These are phyloP conservation scores for Leccinum subatratum DNA, from an alignment of 1,284 basidiomycete species.

Conservation along the genomic window DNA sequence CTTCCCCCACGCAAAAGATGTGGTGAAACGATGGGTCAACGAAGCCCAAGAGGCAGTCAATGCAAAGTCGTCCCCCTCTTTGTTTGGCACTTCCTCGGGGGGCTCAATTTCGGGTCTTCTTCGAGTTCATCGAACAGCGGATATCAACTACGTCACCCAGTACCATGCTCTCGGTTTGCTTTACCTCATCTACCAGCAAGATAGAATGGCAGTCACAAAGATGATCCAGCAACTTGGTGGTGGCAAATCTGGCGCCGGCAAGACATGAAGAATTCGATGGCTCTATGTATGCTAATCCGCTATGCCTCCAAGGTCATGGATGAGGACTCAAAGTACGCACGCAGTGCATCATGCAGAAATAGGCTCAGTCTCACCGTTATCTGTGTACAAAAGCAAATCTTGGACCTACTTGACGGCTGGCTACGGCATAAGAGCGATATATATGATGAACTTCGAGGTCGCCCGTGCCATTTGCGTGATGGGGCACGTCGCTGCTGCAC, in stretches of 20 bases:
- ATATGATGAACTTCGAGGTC: slow-evolving; percentile 99
- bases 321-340: slow-evolving; percentile 90
- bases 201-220: slow-evolving; percentile 98
- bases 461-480: slow-evolving; percentile 97
- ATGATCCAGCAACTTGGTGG: slow-evolving; percentile 98
- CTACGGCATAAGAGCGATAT: slow-evolving; percentile 99
- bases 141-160: slow-evolving; percentile 88
- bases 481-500: slow-evolving; percentile 73
- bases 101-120: slow-evolving; percentile 63
- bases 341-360: slow-evolving; percentile 30
- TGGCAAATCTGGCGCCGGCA: slow-evolving; percentile 77
- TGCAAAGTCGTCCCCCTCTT: slow-evolving; percentile 73
- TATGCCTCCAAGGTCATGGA: slow-evolving; percentile 98
- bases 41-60: slow-evolving; percentile 97
- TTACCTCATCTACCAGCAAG: slow-evolving; percentile 93
- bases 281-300: slow-evolving; percentile 98
- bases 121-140: slow-evolving; percentile 48
- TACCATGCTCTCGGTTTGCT: slow-evolving; percentile 96
- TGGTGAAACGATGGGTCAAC: slow-evolving; percentile 97
- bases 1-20: slow-evolving; percentile 88
- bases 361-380: slow-evolving; percentile 3
- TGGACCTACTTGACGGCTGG: slow-evolving; percentile 93
- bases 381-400: slow-evolving; percentile 83
- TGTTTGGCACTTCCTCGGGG: slow-evolving; percentile 57
- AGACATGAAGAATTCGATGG: slow-evolving; percentile 89